Evolutionary conservation across 2,329 filamentous ascomycete species (phyloP), one percentile per base, ranked within the genome.

Genomic region (Scedosporium minutisporum): DNA sequence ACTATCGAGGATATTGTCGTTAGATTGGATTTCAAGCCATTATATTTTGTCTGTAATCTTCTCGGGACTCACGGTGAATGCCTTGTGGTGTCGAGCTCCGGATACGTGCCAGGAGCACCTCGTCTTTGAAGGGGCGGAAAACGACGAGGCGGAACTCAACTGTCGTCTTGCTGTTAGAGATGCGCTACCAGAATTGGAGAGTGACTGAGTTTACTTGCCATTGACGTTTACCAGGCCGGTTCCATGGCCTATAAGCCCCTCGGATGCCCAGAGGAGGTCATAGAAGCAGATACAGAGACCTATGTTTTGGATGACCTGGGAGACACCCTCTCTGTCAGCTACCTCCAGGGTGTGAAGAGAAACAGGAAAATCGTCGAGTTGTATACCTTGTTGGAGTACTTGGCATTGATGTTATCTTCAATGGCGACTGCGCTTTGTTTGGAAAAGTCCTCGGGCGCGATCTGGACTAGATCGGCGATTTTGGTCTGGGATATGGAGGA

Each of bases 321-420:
- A 55, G 23, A 55, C 18, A 6, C 23, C 6, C 23, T 14, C 6
- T 3, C 12, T 12, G 33, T 38, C 33, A 38, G 21, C 23, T 55
- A 55, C 7, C 51, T 5, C 4, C 6, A 29, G 29, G 27, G 18
- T 42, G 53, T 63, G n/a, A 51, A 57, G 51, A 57, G 18, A 46
- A 57, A 27, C 21, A 2, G 4, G n/a, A 18, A 23, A 4, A 16
- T 25, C 7, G 9, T 14, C 9, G 29, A 7, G 16, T 6, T n/a
- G 14, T 10, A 25, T 21, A 91, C 88, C 76, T 93, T 95, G 77
- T 99, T 97, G 64, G 93, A 87, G 75, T 97, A 99, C 77, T 99
- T 99, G 66, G 87, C 83, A 73, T 99, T 97, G 77, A 99, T 95
- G 70, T 95, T 95, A 77, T 99, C 93, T 76, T 97, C 92, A 66